Percentiles rank a stretch among this genome's conserved stretches.
Evolutionary conservation across 2,329 filamentous ascomycete species (phyloP).

Genomic region (Gyromitra esculenta): DNA sequence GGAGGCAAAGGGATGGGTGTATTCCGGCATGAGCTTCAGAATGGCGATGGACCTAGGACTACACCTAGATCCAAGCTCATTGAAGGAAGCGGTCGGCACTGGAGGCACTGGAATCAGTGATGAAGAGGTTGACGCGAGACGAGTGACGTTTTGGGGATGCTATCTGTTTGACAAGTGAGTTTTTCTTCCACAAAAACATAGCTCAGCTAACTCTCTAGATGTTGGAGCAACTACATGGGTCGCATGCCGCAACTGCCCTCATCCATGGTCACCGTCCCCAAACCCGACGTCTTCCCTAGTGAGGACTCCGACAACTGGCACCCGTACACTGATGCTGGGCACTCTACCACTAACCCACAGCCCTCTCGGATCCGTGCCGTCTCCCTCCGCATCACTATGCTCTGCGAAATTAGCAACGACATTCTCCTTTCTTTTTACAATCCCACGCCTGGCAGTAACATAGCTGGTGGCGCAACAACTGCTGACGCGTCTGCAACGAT

Average conservation of each 20-base stretch:
- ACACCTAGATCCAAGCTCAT: conserved; percentile 79
- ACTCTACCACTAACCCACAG: conserved; percentile 76
- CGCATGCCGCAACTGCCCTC: conserved; percentile 86
- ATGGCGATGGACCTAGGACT: conserved; percentile 96
- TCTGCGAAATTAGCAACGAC: conserved; percentile 95
- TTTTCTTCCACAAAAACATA: conserved; percentile 52
- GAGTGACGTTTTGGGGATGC: conserved; percentile 96
- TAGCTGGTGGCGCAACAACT: conserved; percentile 58
- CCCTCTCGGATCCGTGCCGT: conserved; percentile 84
- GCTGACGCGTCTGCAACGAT: conserved; percentile 60
- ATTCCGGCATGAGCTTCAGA: conserved; percentile 96
- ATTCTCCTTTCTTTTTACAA: conserved; percentile 91
- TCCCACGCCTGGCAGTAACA: conserved; percentile 72
- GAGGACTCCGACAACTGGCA: conserved; percentile 89
- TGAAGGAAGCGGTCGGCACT: conserved; percentile 66
- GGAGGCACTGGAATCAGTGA: conserved; percentile 72
- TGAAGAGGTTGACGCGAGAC: conserved; percentile 83
- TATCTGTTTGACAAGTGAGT: conserved; percentile 90
- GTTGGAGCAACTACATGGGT: conserved; percentile 97
- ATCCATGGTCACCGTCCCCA: conserved; percentile 79
- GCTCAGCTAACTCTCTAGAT: conserved; percentile 63
- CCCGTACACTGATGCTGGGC: conserved; percentile 85
- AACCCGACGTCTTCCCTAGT: conserved; percentile 87
- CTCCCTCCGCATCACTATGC: conserved; percentile 79
- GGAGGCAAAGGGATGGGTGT: conserved; percentile 97